Conservation (phyloP, 2,329 filamentous ascomycete species). For the Fusarium denticulatum region DNA sequence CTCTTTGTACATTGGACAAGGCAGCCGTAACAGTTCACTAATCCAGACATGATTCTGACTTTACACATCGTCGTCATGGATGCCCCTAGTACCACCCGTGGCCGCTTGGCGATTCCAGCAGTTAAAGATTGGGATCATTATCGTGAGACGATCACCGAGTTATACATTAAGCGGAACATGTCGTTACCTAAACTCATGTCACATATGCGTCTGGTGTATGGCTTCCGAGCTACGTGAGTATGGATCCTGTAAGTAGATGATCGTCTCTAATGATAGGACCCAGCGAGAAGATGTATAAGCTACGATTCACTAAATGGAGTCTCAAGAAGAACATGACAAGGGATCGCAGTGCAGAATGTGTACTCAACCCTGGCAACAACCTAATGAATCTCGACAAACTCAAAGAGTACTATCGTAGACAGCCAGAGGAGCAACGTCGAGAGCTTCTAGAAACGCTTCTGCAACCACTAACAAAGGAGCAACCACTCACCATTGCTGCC, state of each 20-base stretch:
- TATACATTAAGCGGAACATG: not conserved
- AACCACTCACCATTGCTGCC: not conserved
- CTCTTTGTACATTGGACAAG: not conserved
- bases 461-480: not conserved
- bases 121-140: not conserved
- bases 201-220: not conserved
- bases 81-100: not conserved
- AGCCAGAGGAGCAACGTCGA: not conserved
- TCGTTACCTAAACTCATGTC: not conserved
- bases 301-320: not conserved
- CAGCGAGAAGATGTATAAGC: not conserved
- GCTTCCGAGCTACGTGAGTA: not conserved
- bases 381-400: not conserved
- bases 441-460: not conserved
- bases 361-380: not conserved
- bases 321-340: not conserved
- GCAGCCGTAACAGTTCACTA: not conserved
- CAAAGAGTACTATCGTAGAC: not conserved
- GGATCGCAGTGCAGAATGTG: not conserved
- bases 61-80: not conserved
- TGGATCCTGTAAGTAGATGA: no score
- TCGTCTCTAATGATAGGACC: not conserved
- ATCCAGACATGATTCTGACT: fast-evolving
- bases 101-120: not conserved
- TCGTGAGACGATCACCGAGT: not conserved